Percentiles rank a stretch among this genome's conserved stretches.
Evolutionary conservation across 306 rosid species (phyloP).

Genomic region (Pterocarpus santalinus): DNA sequence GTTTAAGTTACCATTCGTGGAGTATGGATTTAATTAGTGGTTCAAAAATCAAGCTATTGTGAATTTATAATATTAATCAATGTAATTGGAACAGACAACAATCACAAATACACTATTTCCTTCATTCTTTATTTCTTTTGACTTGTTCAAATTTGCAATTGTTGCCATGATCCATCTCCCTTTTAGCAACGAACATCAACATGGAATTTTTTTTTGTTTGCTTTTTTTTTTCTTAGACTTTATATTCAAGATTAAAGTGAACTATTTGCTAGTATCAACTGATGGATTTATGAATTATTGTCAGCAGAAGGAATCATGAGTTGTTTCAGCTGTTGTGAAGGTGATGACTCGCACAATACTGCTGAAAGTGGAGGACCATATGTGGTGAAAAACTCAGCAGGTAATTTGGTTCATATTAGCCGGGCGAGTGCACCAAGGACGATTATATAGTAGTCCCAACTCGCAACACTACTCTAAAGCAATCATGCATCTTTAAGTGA

Average conservation of each 20-base stretch:
- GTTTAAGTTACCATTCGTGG: not conserved
- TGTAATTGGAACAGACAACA: not conserved
- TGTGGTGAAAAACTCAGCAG: slow-evolving; percentile 63
- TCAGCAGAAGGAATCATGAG: slow-evolving; percentile 64
- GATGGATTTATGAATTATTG: slow-evolving; percentile 30
- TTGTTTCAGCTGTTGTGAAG: slow-evolving; percentile 84
- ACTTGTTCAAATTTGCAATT: slow-evolving; percentile 11
- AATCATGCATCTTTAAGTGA: slow-evolving; percentile 29
- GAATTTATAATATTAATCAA: not conserved
- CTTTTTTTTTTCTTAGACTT: not conserved
- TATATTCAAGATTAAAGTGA: not conserved
- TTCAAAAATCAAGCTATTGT: slow-evolving; percentile 23
- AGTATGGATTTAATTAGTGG: slow-evolving; percentile 9
- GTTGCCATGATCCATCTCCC: not conserved
- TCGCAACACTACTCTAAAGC: not conserved
- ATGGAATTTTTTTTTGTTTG: not conserved
- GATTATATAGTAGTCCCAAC: not conserved
- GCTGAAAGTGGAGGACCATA: slow-evolving; percentile 70
- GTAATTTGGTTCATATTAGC: slow-evolving; percentile 51
- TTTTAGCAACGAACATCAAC: slow-evolving; percentile 19
- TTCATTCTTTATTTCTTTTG: slow-evolving; percentile 22
- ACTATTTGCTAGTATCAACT: slow-evolving; percentile 22
- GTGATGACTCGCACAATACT: slow-evolving; percentile 65
- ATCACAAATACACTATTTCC: not conserved
- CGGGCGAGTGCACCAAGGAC: not conserved